phyloP scores from a whole-genome alignment of 2,329 filamentous ascomycete genomes.

The Claviceps humidiphila region DNA sequence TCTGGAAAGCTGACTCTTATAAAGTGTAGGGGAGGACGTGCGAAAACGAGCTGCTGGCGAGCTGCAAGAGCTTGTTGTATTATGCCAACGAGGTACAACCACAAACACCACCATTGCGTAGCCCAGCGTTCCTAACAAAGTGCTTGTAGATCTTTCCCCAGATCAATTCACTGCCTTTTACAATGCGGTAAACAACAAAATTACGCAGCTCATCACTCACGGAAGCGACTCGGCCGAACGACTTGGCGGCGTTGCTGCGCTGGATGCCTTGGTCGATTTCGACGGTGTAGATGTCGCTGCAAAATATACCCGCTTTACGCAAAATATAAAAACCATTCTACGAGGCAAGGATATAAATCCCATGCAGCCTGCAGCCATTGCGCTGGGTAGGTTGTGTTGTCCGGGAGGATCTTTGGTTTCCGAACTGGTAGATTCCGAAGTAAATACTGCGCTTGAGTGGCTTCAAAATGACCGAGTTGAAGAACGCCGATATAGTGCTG shows the following conservation, averaged over 20 bases:
- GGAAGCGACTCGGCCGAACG: slow-evolving; percentile 79
- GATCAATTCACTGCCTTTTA: slow-evolving; percentile 60
- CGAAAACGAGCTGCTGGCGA: slow-evolving; percentile 39
- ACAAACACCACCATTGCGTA: background rate
- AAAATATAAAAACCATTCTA: slow-evolving; percentile 76
- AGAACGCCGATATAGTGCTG: slow-evolving; percentile 83
- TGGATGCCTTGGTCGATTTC: slow-evolving; percentile 90
- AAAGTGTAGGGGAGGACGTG: slow-evolving; percentile 31
- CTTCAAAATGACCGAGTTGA: slow-evolving; percentile 90
- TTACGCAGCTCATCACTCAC: slow-evolving; percentile 60
- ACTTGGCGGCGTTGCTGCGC: slow-evolving; percentile 79
- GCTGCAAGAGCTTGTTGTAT: slow-evolving; percentile 40
- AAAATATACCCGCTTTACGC: slow-evolving; percentile 89
- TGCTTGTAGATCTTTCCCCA: slow-evolving; percentile 52
- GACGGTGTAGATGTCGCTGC: slow-evolving; percentile 86
- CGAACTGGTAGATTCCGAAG: slow-evolving; percentile 90
- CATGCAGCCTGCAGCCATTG: slow-evolving; percentile 80
- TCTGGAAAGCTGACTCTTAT: slow-evolving; percentile 8
- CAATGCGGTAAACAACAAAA: slow-evolving; percentile 41
- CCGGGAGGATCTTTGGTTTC: slow-evolving; percentile 90
- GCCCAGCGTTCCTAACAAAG: background rate
- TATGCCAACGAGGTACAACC: slow-evolving; percentile 39
- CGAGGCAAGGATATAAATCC: slow-evolving; percentile 83
- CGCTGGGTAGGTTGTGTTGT: slow-evolving; percentile 78
- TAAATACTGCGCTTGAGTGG: slow-evolving; percentile 93